A percentile compares a stretch with the other conserved stretches of the same genome.
These are phyloP conservation scores for Picocystis sp. DNA, from an alignment of 163 green algal species.

Conservation along the genomic window DNA sequence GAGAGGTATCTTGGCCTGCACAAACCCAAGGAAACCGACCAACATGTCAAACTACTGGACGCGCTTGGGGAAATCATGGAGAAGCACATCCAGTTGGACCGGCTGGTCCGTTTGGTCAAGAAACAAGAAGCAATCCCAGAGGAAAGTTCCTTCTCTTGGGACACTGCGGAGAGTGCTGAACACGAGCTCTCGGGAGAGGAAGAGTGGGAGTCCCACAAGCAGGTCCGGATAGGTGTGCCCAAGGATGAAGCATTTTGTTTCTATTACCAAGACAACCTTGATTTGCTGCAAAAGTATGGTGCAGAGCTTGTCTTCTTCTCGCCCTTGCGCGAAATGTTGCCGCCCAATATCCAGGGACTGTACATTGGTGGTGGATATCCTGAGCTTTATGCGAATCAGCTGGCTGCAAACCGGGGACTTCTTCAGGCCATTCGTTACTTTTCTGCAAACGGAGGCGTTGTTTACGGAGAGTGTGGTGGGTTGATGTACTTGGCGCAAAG, in stretches of 20 bases:
- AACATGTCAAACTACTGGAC: slow-evolving; percentile 13
- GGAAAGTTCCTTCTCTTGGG: not conserved
- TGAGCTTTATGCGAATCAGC: slow-evolving; percentile 39
- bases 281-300: slow-evolving; percentile 38
- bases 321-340: slow-evolving; percentile 45
- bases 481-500: slow-evolving; percentile 60
- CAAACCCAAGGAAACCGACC: slow-evolving; percentile 19
- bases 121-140: slow-evolving; percentile 9
- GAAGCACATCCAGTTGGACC: slow-evolving; percentile 36
- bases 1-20: slow-evolving; percentile 43
- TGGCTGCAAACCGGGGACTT: slow-evolving; percentile 44
- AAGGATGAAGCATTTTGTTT: slow-evolving; percentile 64
- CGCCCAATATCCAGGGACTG: slow-evolving; percentile 39
- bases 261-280: slow-evolving; percentile 69
- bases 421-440: slow-evolving; percentile 52
- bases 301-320: slow-evolving; percentile 75
- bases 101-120: slow-evolving; percentile 27
- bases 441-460: slow-evolving; percentile 52
- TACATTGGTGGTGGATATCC: slow-evolving; percentile 68
- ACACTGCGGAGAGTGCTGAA: not conserved
- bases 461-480: slow-evolving; percentile 71
- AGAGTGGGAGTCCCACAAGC: slow-evolving; percentile 1
- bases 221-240: slow-evolving; percentile 50
- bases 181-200: not conserved
- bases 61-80: slow-evolving; percentile 25